These are phyloP conservation scores for Sequoia sempervirens DNA, from an alignment of 75 land plant species.

Conservation along the genomic window DNA sequence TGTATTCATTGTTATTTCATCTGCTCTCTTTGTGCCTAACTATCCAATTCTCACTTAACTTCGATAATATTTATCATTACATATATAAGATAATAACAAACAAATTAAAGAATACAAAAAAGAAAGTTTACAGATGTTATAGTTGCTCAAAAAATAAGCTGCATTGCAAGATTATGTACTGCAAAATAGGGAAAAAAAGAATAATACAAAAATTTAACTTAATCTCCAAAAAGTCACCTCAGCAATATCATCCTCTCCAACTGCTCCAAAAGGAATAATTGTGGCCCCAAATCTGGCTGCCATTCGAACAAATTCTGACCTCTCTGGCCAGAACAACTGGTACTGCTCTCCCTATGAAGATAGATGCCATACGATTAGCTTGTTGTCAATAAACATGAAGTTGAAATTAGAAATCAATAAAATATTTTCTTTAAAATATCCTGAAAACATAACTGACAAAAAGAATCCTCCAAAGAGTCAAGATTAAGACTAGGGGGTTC, in stretches of 20 bases:
- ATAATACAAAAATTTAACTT: neutral
- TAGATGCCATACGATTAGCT: neutral
- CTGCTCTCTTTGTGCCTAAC: neutral
- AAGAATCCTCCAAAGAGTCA: neutral
- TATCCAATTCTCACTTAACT: neutral
- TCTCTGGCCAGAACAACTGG: conserved; percentile 88
- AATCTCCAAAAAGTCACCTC: conserved; percentile 37
- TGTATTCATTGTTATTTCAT: neutral
- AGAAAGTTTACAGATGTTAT: neutral
- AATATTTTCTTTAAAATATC: neutral
- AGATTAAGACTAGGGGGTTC: neutral
- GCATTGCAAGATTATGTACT: neutral
- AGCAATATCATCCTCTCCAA: conserved; percentile 93
- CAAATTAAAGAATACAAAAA: neutral
- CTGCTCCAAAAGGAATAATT: conserved; percentile 83
- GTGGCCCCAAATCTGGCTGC: conserved; percentile 90
- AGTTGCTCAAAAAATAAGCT: neutral
- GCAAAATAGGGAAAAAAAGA: neutral
- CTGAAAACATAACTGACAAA: neutral
- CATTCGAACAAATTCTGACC: conserved; percentile 95
- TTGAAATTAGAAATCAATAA: neutral
- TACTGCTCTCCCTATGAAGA: conserved; percentile 79
- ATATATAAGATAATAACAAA: neutral
- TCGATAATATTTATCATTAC: neutral
- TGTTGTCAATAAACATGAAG: neutral